Evolutionary conservation across 176 grass and related monocot species (phyloP).

Genomic region (Bothriochloa decipiens): DNA sequence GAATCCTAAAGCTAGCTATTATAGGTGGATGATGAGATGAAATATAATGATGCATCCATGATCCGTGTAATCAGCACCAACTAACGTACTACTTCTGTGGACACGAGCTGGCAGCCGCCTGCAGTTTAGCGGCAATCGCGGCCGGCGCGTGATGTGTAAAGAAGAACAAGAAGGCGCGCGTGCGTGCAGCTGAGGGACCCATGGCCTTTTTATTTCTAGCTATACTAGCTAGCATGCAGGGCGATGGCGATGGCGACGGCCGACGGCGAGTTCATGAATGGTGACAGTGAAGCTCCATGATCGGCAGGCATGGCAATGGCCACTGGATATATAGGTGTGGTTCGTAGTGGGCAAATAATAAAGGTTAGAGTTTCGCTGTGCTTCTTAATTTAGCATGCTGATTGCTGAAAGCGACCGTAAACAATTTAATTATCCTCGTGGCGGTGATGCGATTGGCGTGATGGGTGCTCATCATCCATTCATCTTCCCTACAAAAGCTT

Average conservation of each 20-base stretch:
- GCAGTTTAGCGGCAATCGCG: conserved; percentile 17
- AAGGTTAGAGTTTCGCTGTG: neutral
- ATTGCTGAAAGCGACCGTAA: conserved; percentile 14
- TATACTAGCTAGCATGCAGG: neutral
- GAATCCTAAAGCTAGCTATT: neutral
- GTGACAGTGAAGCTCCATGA: conserved; percentile 13
- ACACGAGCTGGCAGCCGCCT: neutral
- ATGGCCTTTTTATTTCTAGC: neutral
- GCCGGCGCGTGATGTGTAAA: conserved; percentile 21
- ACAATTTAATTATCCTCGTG: conserved; percentile 28
- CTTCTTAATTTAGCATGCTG: conserved; percentile 32
- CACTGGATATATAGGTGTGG: too few species aligned
- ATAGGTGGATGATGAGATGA: neutral
- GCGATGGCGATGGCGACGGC: neutral
- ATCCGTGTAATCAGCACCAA: neutral
- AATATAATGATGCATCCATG: neutral
- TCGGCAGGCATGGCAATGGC: neutral
- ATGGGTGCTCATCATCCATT: neutral
- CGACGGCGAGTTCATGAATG: neutral
- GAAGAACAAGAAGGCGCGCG: neutral
- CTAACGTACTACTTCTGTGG: neutral
- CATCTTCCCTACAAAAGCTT: neutral
- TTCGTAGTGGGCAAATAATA: neutral
- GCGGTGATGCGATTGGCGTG: neutral
- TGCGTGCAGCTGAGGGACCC: neutral